Evolutionary conservation across 768 basidiomycete genomes (phyloP), one percentile per base, ranked within the genome.

Genomic region (Phanerochaete sordida): DNA sequence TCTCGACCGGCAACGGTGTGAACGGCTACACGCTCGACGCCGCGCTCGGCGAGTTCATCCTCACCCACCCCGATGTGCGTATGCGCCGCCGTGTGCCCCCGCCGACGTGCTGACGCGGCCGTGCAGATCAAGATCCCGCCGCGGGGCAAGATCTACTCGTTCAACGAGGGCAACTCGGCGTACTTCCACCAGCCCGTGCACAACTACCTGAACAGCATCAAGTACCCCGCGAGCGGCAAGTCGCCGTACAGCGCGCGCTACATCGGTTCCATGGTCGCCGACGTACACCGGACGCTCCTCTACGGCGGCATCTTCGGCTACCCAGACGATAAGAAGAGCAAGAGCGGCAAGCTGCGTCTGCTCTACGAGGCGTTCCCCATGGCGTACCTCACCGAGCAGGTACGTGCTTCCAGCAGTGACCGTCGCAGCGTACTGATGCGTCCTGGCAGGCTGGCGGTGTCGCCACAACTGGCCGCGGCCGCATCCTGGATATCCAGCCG

Each of bases 271-370:
- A 99, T 99, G 97, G 97, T 98, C 35, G 95, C 96, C 54, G 96
- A 99, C 74, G 96, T 98, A 26, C 95, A 97, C 75, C 83, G 96
- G 66, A 99, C 96, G 6, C 77, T 99, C 31, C 80, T 99, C 3
- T 99, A 99, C 70, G 97, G 97, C 24, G 97, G 97, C 45, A 98
- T 99, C 69, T 99, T 99, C 68, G 96, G 95, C 9, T 99, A 99
- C 74, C 97, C 97, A 8, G 87, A 88, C 69, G 97, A 99, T 77
- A 97, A 93, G 84, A 98, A 98, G 84, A 91, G 85, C 76, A 97
- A 96, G 81, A 88, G 76, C 58, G 96, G 97, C 49, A 99, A 99
- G 77, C 80, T 99, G 67, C 83, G 97, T 69, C 76, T 98, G 70
- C 78, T 99, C 48, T 99, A 98, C 67, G 97, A 98, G 75, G 96